A percentile compares a stretch with the other conserved stretches of the same genome.
phyloP scores from a whole-genome alignment of 345 rosid species.

The Rhizophora mangle region DNA sequence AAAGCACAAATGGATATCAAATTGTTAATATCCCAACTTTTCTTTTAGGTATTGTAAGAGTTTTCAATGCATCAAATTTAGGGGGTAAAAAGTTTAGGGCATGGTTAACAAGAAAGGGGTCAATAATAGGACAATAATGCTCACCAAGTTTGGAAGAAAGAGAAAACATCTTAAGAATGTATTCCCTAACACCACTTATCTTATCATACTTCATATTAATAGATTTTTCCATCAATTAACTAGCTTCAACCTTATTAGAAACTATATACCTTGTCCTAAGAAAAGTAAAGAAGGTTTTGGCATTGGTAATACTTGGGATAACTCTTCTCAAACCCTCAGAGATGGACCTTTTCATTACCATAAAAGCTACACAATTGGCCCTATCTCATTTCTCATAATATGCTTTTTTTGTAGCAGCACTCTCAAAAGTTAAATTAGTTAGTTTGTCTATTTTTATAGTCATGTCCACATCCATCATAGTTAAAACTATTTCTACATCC shows the following conservation, averaged over 20 bases:
- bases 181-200: background rate
- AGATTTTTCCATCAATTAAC: background rate
- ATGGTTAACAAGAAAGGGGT: slow-evolving; percentile 6
- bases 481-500: too few species aligned
- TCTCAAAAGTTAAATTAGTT: background rate
- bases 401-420: background rate
- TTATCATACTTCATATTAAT: background rate
- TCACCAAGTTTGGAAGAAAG: background rate
- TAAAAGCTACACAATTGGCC: background rate
- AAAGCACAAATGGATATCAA: too few species aligned
- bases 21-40: too few species aligned
- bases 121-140: background rate
- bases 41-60: too few species aligned
- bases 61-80: background rate
- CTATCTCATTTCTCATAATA: slow-evolving; percentile 7
- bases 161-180: background rate
- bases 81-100: background rate
- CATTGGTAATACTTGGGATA: background rate
- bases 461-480: background rate
- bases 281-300: background rate
- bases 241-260: background rate
- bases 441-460: background rate
- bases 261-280: background rate
- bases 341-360: slow-evolving; percentile 8
- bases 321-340: background rate